phyloP scores from a whole-genome alignment of 2,329 filamentous ascomycete genomes.

The Pestalotiopsis sp. region DNA sequence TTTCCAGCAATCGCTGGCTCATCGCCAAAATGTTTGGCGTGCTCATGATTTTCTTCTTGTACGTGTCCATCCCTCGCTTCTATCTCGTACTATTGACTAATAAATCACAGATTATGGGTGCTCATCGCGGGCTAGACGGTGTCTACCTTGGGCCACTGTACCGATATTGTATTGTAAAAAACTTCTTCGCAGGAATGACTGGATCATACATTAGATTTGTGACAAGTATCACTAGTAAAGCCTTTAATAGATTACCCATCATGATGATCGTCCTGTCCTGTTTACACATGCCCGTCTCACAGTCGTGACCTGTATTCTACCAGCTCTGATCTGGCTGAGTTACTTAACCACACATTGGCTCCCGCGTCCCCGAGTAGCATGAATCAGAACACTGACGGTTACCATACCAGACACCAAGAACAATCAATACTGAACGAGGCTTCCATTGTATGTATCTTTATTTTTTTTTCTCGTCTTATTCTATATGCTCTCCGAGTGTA shows the following conservation, averaged over 20 bases:
- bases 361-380: too few relatives aligned
- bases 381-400: too few relatives aligned
- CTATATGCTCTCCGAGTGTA: neutral
- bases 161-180: slow-evolving; percentile 27
- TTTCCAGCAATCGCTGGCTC: slow-evolving; percentile 94
- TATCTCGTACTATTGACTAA: slow-evolving; percentile 13
- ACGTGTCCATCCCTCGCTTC: slow-evolving; percentile 30
- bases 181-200: slow-evolving; percentile 18
- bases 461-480: neutral
- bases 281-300: too few relatives aligned
- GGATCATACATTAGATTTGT: slow-evolving; percentile 7
- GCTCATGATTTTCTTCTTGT: slow-evolving; percentile 90
- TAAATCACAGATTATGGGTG: slow-evolving; percentile 61
- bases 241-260: neutral
- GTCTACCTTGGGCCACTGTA: slow-evolving; percentile 17
- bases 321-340: too few relatives aligned
- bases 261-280: too few relatives aligned
- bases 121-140: slow-evolving; percentile 58
- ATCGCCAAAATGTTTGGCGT: slow-evolving; percentile 87
- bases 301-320: too few relatives aligned
- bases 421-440: too few relatives aligned
- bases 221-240: neutral
- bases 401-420: too few relatives aligned
- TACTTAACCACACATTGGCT: too few relatives aligned
- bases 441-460: too few relatives aligned